Percentiles rank a stretch among this genome's conserved stretches.
These are phyloP conservation scores for Peronospora belbahrii DNA, from an alignment of 352 stramenopile genomes.

Conservation along the genomic window DNA sequence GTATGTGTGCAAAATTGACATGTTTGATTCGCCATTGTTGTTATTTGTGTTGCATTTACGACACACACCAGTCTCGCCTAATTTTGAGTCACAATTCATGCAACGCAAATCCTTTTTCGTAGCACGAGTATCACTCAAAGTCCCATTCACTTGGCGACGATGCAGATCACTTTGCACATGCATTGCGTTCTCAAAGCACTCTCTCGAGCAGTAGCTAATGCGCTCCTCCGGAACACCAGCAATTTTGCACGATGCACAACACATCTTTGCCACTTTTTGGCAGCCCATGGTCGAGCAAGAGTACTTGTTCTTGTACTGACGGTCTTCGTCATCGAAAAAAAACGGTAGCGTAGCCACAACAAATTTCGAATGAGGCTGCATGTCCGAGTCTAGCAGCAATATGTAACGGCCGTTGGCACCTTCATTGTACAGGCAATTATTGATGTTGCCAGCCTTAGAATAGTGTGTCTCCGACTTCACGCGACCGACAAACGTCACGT, in stretches of 20 bases:
- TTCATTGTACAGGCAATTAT: slow-evolving; percentile 87
- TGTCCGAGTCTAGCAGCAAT: slow-evolving; percentile 77
- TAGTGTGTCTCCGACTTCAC: slow-evolving; percentile 72
- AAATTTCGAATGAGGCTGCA: slow-evolving; percentile 84
- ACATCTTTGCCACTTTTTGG: slow-evolving; percentile 79
- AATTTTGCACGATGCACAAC: slow-evolving; percentile 80
- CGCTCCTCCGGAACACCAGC: slow-evolving; percentile 71
- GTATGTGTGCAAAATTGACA: slow-evolving; percentile 65
- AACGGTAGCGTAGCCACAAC: slow-evolving; percentile 72
- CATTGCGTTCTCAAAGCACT: slow-evolving; percentile 81
- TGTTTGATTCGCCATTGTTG: slow-evolving; percentile 35
- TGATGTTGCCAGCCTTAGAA: slow-evolving; percentile 87
- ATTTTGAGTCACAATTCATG: slow-evolving; percentile 61
- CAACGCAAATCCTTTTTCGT: slow-evolving; percentile 71
- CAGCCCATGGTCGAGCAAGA: slow-evolving; percentile 64
- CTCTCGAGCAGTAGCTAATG: slow-evolving; percentile 85
- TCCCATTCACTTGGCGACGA: slow-evolving; percentile 77
- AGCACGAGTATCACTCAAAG: slow-evolving; percentile 57
- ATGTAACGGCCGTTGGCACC: slow-evolving; percentile 71
- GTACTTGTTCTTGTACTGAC: slow-evolving; percentile 74
- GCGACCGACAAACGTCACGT: slow-evolving; percentile 73
- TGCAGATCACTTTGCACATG: slow-evolving; percentile 73
- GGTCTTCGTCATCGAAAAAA: slow-evolving; percentile 83
- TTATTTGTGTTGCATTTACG: slow-evolving; percentile 70
- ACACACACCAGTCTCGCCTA: slow-evolving; percentile 68